Base-by-base conservation (phyloP, 2,329 filamentous ascomycete species). In the Alternaria triticina region DNA sequence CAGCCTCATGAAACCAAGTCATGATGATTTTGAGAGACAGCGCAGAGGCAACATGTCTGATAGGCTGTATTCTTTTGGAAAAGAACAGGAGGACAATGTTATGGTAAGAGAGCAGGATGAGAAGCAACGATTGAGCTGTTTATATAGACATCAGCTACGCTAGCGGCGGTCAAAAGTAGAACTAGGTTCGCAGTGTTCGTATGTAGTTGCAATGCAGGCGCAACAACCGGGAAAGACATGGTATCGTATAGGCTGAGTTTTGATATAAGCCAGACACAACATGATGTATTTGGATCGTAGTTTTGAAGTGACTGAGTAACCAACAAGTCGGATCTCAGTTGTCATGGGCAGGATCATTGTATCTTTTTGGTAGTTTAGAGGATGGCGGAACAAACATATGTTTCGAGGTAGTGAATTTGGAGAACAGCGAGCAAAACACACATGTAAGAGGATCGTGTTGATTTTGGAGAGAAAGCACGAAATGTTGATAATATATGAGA, bases 241-340 rank as follows among this genome's bases (percentile, higher is more conserved):
- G 1, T 5, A 28, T 3, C 5, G n/a, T n/a, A n/a, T n/a, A n/a
- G n/a, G n/a, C n/a, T n/a, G n/a, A n/a, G n/a, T n/a, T 33, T 40
- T 17, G 36, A 40, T 17, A 2, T 8, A 40, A 40, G 36, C n/a
- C 3, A n/a, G n/a, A 8, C 17, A 40, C 15, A 17, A 40, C 9
- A 40, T 40, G 33, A 10, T 40, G 1, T 10, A 1, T 40, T 40
- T 0, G 2, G 2, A 17, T 17, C 0, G 2, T 3, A 3, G 0
- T 17, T 40, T 40, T 40, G 36, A 40, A 17, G 36, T 17, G 1
- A 1, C 6, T 3, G 0, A 40, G 36, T 40, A 5, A 11, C 0
- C n/a, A 11, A 40, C 0, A 40, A 40, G 36, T 40, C n/a, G 36
- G 0, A 17, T 6, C 5, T 2, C 5, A 2, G 36, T 40, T 40